A percentile compares a stretch with the other conserved stretches of the same genome.
These are phyloP conservation scores for Hippophae rhamnoides DNA, from an alignment of 306 rosid genomes.

Conservation along the genomic window DNA sequence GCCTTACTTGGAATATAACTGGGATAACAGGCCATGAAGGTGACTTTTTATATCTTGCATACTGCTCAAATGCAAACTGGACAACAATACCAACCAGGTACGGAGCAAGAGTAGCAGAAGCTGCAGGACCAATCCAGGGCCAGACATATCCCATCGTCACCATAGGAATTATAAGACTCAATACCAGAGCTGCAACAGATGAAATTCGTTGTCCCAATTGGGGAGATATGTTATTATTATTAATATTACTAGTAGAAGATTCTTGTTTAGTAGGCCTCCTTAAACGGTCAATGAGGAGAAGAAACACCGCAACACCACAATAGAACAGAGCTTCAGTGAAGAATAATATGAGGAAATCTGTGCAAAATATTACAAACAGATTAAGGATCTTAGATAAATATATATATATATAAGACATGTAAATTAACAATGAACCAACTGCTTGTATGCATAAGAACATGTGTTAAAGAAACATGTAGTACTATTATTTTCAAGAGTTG, in stretches of 20 bases:
- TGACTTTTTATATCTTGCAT: conserved; percentile 71
- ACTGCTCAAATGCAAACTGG: conserved; percentile 95
- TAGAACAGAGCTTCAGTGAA: conserved; percentile 96
- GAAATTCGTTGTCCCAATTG: conserved; percentile 69
- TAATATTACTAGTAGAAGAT: conserved; percentile 19
- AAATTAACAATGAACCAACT: neutral
- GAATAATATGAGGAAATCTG: conserved; percentile 98
- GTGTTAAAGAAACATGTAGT: neutral
- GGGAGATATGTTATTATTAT: conserved; percentile 23
- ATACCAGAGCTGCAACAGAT: conserved; percentile 69
- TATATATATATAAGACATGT: neutral
- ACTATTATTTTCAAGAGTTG: neutral
- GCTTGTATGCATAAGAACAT: neutral
- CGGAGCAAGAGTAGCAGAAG: conserved; percentile 98
- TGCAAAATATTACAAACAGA: conserved; percentile 13
- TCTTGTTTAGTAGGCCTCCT: conserved; percentile 47
- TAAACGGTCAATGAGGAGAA: conserved; percentile 54
- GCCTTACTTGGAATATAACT: conserved; percentile 79
- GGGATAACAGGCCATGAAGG: conserved; percentile 90
- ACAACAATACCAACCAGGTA: conserved; percentile 86
- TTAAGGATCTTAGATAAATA: conserved; percentile 6
- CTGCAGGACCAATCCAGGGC: conserved; percentile 99
- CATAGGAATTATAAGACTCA: conserved; percentile 91
- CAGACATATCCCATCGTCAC: conserved; percentile 98
- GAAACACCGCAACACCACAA: conserved; percentile 74